phyloP scores from a whole-genome alignment of 1,284 basidiomycete species.

The Gomphus sp. region DNA sequence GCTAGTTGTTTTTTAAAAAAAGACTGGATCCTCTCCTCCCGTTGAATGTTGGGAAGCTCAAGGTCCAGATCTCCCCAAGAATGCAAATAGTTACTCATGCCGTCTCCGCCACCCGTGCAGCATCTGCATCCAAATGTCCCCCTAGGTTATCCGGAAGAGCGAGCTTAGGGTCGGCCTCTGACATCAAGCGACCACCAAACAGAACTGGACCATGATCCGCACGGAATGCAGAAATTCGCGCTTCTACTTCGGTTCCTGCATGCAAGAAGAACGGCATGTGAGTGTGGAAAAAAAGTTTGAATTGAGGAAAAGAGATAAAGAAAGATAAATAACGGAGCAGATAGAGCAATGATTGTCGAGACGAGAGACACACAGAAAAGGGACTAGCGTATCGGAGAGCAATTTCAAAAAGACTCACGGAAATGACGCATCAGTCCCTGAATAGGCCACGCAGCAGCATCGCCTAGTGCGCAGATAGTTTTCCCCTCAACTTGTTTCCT shows the following conservation, averaged over 20 bases:
- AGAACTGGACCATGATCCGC: constrained; percentile 75
- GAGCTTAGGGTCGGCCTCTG: constrained; percentile 58
- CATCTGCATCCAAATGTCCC: constrained; percentile 28
- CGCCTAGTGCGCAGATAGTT: constrained; percentile 94
- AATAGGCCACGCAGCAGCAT: constrained; percentile 98
- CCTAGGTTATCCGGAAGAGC: constrained; percentile 83
- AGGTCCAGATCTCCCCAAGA: not conserved
- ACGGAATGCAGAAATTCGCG: constrained; percentile 76
- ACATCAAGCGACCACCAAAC: constrained; percentile 79
- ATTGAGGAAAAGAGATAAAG: not conserved
- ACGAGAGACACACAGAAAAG: no score
- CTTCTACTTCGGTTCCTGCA: constrained; percentile 74
- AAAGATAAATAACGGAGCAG: not conserved
- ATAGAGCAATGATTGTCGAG: not conserved
- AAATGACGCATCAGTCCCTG: constrained; percentile 96
- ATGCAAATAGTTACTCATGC: not conserved
- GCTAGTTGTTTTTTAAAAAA: not conserved
- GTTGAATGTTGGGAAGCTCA: no score
- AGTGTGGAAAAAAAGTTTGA: not conserved
- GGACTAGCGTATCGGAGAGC: no score
- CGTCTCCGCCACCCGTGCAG: not conserved
- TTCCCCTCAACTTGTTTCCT: constrained; percentile 95
- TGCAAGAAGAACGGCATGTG: not conserved
- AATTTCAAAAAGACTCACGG: constrained; percentile 33
- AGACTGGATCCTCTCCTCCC: no score